Conservation (phyloP, 352 stramenopile species). For the Aphanomyces euteiches region DNA sequence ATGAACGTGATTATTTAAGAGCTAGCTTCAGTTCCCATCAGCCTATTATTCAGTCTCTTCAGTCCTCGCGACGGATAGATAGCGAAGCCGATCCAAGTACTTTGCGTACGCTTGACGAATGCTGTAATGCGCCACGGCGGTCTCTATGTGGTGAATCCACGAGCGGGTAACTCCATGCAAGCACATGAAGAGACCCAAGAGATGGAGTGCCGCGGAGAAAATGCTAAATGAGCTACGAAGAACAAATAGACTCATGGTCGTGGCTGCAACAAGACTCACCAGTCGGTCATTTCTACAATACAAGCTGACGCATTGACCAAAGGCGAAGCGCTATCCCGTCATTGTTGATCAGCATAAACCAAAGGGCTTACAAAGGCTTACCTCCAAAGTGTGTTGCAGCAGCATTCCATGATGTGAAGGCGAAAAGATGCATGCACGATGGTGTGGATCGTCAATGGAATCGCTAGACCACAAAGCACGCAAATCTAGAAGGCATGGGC, state of each 20-base stretch:
- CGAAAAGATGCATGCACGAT: slow-evolving; percentile 11
- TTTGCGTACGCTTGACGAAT: not conserved
- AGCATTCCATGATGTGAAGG: not conserved
- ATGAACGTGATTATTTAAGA: slow-evolving; percentile 2
- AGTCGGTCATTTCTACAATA: not conserved
- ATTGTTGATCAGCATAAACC: not conserved
- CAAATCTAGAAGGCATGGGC: not conserved
- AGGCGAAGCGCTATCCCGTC: not conserved
- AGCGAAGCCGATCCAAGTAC: slow-evolving; percentile 12
- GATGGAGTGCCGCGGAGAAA: not conserved
- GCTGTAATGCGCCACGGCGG: not conserved
- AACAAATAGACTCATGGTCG: not conserved
- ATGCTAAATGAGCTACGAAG: slow-evolving; percentile 8
- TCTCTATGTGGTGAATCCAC: not conserved
- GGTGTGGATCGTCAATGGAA: not conserved
- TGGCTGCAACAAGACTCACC: not conserved
- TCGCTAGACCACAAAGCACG: not conserved
- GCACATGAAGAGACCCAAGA: slow-evolving; percentile 2
- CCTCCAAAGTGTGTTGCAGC: slow-evolving; percentile 11
- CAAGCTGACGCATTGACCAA: not conserved
- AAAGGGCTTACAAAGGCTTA: not conserved
- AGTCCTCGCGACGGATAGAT: not conserved
- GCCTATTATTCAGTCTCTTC: not conserved
- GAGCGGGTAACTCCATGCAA: not conserved
- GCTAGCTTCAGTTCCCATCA: not conserved